These are phyloP conservation scores for Lasiodiplodia theobromae DNA, from an alignment of 2,329 filamentous ascomycete genomes.

Conservation along the genomic window DNA sequence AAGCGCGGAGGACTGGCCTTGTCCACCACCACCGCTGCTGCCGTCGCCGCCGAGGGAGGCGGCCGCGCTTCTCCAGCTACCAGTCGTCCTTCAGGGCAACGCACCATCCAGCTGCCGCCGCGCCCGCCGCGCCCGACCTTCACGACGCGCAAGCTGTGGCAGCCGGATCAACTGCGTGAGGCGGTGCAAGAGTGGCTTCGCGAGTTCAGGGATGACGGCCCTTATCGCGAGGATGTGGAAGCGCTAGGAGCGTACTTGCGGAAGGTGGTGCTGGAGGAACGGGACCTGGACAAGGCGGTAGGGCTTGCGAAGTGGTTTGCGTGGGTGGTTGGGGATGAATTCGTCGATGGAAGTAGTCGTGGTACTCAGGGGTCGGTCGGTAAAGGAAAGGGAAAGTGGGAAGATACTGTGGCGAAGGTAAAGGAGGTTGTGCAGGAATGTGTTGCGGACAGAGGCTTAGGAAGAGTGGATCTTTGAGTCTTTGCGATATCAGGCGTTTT, in stretches of 20 bases:
- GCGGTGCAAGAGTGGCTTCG: slow-evolving; percentile 79
- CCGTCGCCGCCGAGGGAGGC: slow-evolving; percentile 31
- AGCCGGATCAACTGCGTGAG: slow-evolving; percentile 70
- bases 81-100: slow-evolving; percentile 41
- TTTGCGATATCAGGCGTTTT: neutral
- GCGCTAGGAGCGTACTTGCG: slow-evolving; percentile 76
- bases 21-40: neutral
- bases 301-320: slow-evolving; percentile 71
- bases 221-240: slow-evolving; percentile 78
- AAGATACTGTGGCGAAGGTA: slow-evolving; percentile 47
- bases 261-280: slow-evolving; percentile 76
- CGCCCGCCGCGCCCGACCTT: slow-evolving; percentile 65
- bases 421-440: slow-evolving; percentile 52
- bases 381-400: slow-evolving; percentile 41
- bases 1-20: slow-evolving; percentile 14
- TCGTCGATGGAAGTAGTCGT: slow-evolving; percentile 31
- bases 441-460: slow-evolving; percentile 54
- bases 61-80: neutral
- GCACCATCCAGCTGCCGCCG: slow-evolving; percentile 56
- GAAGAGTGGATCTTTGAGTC: slow-evolving; percentile 50
- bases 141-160: slow-evolving; percentile 64
- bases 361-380: neutral
- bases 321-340: slow-evolving; percentile 47
- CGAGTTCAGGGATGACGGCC: slow-evolving; percentile 75
- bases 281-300: slow-evolving; percentile 77